A percentile compares a stretch with the other conserved stretches of the same genome.
phyloP scores from a whole-genome alignment of 768 basidiomycete species.

The Rhizopogon roseolus region DNA sequence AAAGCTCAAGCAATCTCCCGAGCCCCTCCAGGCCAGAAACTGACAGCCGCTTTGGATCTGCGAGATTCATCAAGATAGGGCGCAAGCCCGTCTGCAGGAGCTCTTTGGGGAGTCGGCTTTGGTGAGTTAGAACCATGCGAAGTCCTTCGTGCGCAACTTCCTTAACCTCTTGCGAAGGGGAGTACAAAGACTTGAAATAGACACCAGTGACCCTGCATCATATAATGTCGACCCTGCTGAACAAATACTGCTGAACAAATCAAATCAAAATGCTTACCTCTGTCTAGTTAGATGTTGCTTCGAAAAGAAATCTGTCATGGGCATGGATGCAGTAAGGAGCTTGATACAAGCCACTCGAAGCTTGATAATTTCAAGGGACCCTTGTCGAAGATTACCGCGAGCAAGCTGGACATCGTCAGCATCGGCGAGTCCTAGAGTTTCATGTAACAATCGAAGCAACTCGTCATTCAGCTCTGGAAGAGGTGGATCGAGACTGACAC shows the following conservation, averaged over 20 bases:
- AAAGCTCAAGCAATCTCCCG: constrained; percentile 85
- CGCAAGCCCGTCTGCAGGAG: constrained; percentile 91
- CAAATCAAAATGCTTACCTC: constrained; percentile 43
- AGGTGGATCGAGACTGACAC: constrained; percentile 83
- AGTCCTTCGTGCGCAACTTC: constrained; percentile 94
- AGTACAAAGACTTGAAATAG: constrained; percentile 98
- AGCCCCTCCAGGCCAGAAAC: constrained; percentile 91
- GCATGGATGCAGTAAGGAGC: constrained; percentile 91
- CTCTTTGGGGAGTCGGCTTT: constrained; percentile 91
- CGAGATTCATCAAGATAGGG: constrained; percentile 96
- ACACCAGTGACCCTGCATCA: constrained; percentile 78
- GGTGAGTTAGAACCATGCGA: constrained; percentile 81
- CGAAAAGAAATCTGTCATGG: constrained; percentile 88
- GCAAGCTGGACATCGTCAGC: constrained; percentile 86
- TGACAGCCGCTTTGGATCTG: constrained; percentile 91
- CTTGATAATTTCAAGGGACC: constrained; percentile 75
- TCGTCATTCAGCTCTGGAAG: constrained; percentile 92
- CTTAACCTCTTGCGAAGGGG: constrained; percentile 85
- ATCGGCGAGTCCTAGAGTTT: constrained; percentile 92
- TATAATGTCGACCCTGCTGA: not conserved
- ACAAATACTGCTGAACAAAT: not conserved
- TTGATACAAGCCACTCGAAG: constrained; percentile 93
- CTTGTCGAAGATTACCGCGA: constrained; percentile 72
- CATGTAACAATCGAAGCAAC: constrained; percentile 84
- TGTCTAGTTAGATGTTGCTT: constrained; percentile 81